A percentile compares a stretch with the other conserved stretches of the same genome.
Evolutionary conservation across 768 basidiomycete genomes (phyloP).

Genomic region (Holtermannia corniformis): DNA sequence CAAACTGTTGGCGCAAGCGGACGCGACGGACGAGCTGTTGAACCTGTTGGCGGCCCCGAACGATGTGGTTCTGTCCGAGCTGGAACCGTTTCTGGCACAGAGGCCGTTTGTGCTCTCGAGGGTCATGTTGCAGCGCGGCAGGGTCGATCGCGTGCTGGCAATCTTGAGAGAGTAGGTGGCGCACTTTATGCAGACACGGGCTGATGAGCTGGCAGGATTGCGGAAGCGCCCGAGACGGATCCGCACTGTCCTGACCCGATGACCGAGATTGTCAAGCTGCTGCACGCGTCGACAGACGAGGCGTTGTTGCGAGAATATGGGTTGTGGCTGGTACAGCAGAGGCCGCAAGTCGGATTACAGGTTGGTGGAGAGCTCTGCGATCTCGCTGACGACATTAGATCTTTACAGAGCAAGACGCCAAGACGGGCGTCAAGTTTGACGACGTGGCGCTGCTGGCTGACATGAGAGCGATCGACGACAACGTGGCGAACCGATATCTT

Average conservation of each 20-base stretch:
- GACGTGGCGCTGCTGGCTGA: conserved; percentile 53
- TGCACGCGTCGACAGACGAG: conserved; percentile 55
- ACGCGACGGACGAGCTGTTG: conserved; percentile 56
- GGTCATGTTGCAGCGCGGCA: conserved; percentile 52
- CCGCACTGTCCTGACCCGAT: conserved; percentile 57
- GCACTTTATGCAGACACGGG: not conserved
- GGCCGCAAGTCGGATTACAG: conserved; percentile 62
- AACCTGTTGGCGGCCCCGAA: conserved; percentile 52
- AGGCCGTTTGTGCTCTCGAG: conserved; percentile 56
- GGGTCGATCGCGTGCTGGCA: conserved; percentile 57
- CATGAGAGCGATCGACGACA: conserved; percentile 51
- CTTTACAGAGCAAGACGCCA: conserved; percentile 52
- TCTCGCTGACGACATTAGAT: conserved; percentile 47
- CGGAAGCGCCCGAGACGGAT: conserved; percentile 59
- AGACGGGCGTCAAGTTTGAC: conserved; percentile 54
- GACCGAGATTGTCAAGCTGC: conserved; percentile 51
- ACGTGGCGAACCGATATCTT: conserved; percentile 60
- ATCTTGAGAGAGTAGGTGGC: conserved; percentile 56
- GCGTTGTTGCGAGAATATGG: conserved; percentile 62
- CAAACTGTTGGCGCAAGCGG: conserved; percentile 59
- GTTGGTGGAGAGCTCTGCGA: conserved; percentile 44
- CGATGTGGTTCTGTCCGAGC: conserved; percentile 52
- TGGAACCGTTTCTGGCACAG: conserved; percentile 54
- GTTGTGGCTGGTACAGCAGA: conserved; percentile 64
- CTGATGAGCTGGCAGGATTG: conserved; percentile 47